Conservation (phyloP, 2,329 filamentous ascomycete species). For the Harringtonia lauricola region DNA sequence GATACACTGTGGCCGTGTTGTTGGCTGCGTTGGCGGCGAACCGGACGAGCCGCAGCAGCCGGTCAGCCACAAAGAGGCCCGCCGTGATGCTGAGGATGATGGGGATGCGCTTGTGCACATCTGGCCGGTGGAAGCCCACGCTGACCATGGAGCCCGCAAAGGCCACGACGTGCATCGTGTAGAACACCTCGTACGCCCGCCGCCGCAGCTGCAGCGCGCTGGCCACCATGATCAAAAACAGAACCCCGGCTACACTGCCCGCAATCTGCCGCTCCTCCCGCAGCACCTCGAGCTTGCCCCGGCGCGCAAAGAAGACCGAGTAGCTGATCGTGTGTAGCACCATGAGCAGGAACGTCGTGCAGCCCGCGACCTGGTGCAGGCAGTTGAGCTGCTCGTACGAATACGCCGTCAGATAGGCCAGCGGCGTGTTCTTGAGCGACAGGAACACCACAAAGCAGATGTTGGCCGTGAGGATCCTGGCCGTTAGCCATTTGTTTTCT, state of each 20-base stretch:
- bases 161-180: slow-evolving; percentile 37
- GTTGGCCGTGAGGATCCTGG: slow-evolving; percentile 26
- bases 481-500: background rate
- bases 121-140: slow-evolving; percentile 40
- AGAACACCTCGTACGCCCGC: slow-evolving; percentile 44
- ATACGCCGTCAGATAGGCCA: slow-evolving; percentile 39
- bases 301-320: slow-evolving; percentile 25
- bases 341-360: slow-evolving; percentile 32
- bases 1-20: slow-evolving; percentile 40
- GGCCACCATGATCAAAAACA: slow-evolving; percentile 32
- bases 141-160: slow-evolving; percentile 37
- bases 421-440: slow-evolving; percentile 46
- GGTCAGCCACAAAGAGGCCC: slow-evolving; percentile 39
- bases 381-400: slow-evolving; percentile 50
- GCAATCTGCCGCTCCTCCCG: slow-evolving; percentile 28
- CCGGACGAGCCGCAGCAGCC: slow-evolving; percentile 33
- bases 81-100: slow-evolving; percentile 30
- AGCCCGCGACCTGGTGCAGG: slow-evolving; percentile 43
- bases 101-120: slow-evolving; percentile 28
- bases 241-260: slow-evolving; percentile 35
- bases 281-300: slow-evolving; percentile 20
- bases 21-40: slow-evolving; percentile 33
- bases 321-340: slow-evolving; percentile 36
- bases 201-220: slow-evolving; percentile 32
- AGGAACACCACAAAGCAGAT: slow-evolving; percentile 41